Evolutionary conservation across 139 green algal species (phyloP).

Genomic region (Monoraphidium neglectum): DNA sequence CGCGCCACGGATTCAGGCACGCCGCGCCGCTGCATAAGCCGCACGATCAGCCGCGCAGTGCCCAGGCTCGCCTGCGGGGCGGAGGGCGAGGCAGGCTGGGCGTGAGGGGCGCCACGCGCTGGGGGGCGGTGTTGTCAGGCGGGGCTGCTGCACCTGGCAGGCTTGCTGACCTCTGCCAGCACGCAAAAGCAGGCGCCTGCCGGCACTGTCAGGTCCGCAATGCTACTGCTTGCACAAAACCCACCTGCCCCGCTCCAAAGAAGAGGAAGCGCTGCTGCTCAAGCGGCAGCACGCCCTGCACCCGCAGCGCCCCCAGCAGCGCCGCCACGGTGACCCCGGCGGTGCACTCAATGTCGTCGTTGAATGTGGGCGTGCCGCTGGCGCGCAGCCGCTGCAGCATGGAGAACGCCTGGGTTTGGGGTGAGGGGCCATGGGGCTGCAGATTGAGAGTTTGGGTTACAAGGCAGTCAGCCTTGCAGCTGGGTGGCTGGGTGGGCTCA

Average conservation of each 20-base stretch:
- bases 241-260: constrained; percentile 19
- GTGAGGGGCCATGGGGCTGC: not conserved
- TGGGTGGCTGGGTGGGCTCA: too few relatives aligned
- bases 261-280: constrained; percentile 50
- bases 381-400: constrained; percentile 50
- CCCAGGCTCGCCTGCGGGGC: constrained; percentile 43
- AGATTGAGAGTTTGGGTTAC: too few relatives aligned
- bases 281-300: constrained; percentile 38
- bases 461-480: too few relatives aligned
- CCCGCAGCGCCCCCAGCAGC: constrained; percentile 29
- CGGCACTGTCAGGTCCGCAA: too few relatives aligned
- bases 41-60: constrained; percentile 40
- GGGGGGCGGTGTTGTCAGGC: too few relatives aligned
- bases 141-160: too few relatives aligned
- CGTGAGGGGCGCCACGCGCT: too few relatives aligned
- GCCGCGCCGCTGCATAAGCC: constrained; percentile 38
- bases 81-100: too few relatives aligned
- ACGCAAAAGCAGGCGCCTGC: too few relatives aligned
- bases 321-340: constrained; percentile 45
- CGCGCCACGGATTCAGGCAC: constrained; percentile 33
- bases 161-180: too few relatives aligned
- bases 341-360: constrained; percentile 86
- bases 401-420: constrained; percentile 60
- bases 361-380: constrained; percentile 63
- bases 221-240: too few relatives aligned